A percentile compares a stretch with the other conserved stretches of the same genome.
Evolutionary conservation across 129 eudicot genomes (phyloP).

Genomic region (Rutidosis leptorrhynchoides): DNA sequence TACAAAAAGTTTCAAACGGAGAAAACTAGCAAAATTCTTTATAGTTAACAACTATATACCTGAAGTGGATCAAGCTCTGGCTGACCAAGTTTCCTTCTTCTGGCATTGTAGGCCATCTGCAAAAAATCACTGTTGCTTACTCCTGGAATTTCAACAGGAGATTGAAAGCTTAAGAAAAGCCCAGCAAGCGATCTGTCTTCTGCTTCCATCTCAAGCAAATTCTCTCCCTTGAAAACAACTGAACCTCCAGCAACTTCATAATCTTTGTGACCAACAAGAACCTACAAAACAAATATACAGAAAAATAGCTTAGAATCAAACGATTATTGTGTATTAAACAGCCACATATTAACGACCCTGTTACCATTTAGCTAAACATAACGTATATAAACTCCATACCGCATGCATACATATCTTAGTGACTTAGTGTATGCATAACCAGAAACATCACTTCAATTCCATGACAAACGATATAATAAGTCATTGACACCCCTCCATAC

Average conservation of each 20-base stretch:
- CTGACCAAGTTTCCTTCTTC: slow-evolving; percentile 72
- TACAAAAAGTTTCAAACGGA: background rate
- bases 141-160: slow-evolving; percentile 97
- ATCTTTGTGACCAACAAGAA: slow-evolving; percentile 96
- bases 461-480: background rate
- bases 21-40: background rate
- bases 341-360: slow-evolving; percentile 1
- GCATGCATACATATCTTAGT: background rate
- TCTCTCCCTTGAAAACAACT: slow-evolving; percentile 71
- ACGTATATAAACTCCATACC: background rate
- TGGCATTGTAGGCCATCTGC: slow-evolving; percentile 95
- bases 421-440: background rate
- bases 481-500: background rate
- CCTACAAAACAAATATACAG: slow-evolving; percentile 40
- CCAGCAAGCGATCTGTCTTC: slow-evolving; percentile 97
- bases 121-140: slow-evolving; percentile 91
- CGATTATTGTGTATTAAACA: background rate
- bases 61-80: slow-evolving; percentile 88
- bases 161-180: slow-evolving; percentile 90
- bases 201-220: slow-evolving; percentile 93
- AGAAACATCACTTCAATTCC: background rate
- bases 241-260: slow-evolving; percentile 91
- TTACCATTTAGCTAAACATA: background rate
- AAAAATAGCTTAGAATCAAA: background rate
- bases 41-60: slow-evolving; percentile 41